Evolutionary conservation across 2,329 filamentous ascomycete species (phyloP), one percentile per base, ranked within the genome.

Genomic region (Gremmenia infestans): DNA sequence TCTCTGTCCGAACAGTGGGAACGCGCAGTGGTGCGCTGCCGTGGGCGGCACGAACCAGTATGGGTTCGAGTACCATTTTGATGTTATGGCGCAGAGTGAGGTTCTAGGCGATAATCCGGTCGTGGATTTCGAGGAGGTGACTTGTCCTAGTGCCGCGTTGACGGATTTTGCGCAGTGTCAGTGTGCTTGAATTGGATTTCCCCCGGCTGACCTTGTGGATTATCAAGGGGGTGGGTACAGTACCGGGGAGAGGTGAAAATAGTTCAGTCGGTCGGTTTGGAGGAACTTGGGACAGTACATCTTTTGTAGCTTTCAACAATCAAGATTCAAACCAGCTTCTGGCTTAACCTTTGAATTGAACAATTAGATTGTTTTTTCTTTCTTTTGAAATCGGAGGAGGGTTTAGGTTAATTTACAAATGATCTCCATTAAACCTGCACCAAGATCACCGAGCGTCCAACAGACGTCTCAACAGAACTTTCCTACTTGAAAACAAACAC

Each of bases 41-140:
- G 58, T 64, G 7, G 68, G 65, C n/a, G 62, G 53, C 17, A 65
- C 56, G 4, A 72, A 72, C 50, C 32, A 67, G 3, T 72, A 72
- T 54, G 70, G 70, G 3, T 72, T 67, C 58, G 60, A 58, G 47
- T 71, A 71, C 52, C 70, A 72, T 59, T 73, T 72, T 52, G 71
- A 72, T 59, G 72, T 73, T 53, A 70, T 68, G 64, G 66, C 70
- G 17, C 35, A 65, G 57, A 67, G 57, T 32, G 59, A 65, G 51
- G 57, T 72, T 7, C 65, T 72, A 47, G 70, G 69, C 8, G 67
- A 72, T 48, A 72, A 72, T 52, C 57, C 62, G 1, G 63, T 72
- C 2, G 71, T 72, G 40, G 54, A 70, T 43, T 72, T 72, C 46
- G 63, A 68, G 60, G 51, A 63, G 15, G 65, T 72, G 3, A 46